These are phyloP conservation scores for Ceratocystis papillata DNA, from an alignment of 2,329 filamentous ascomycete species.

Conservation along the genomic window DNA sequence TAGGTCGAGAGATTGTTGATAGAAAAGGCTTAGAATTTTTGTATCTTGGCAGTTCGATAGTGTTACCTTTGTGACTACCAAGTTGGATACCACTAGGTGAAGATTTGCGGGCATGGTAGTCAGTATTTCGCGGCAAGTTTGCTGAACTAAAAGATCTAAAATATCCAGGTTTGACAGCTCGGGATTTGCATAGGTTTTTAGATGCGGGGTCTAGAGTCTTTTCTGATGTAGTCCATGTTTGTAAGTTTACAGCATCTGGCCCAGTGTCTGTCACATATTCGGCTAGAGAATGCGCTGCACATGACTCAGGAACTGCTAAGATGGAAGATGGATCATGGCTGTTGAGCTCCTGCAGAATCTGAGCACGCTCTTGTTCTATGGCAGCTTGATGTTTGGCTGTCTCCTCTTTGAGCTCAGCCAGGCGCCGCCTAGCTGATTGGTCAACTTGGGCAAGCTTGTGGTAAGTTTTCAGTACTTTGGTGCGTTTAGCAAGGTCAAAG, in stretches of 20 bases:
- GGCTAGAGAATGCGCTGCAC: background rate
- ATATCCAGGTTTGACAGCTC: too few species aligned
- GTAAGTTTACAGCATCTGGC: too few species aligned
- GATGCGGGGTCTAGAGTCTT: too few species aligned
- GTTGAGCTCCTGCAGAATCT: slow-evolving; percentile 26
- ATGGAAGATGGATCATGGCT: background rate
- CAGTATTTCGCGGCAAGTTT: too few species aligned
- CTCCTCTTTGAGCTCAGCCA: slow-evolving; percentile 25
- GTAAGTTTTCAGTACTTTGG: slow-evolving; percentile 24
- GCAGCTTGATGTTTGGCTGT: slow-evolving; percentile 11
- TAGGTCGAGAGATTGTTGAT: background rate
- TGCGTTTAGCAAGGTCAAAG: slow-evolving; percentile 26
- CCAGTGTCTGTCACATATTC: too few species aligned
- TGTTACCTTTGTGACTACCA: background rate
- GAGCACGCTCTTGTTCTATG: slow-evolving; percentile 26
- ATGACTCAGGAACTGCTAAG: background rate
- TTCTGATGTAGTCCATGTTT: too few species aligned
- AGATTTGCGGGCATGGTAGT: background rate
- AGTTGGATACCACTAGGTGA: too few species aligned
- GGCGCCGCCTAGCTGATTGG: slow-evolving; percentile 25
- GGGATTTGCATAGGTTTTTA: too few species aligned
- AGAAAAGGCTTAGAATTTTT: background rate
- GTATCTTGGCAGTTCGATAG: background rate
- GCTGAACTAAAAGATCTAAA: too few species aligned
- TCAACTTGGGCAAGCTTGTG: slow-evolving; percentile 26